Conservation (phyloP, 2,329 filamentous ascomycete genomes). For the Malbranchea cinnamomea region DNA sequence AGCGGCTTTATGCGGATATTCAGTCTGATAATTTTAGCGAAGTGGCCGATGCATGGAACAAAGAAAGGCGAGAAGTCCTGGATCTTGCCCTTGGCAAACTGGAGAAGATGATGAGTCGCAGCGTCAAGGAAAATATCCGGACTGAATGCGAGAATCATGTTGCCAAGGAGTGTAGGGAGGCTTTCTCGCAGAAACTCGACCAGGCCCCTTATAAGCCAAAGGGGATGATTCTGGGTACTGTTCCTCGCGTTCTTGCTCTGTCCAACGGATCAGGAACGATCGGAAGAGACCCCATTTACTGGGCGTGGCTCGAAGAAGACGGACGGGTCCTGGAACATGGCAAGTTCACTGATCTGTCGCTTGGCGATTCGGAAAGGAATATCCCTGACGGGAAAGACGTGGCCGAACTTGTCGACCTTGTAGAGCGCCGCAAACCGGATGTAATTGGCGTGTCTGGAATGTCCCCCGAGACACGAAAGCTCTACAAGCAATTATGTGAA, state of each 20-base stretch:
- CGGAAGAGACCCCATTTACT: conserved; percentile 61
- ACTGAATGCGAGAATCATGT: conserved; percentile 90
- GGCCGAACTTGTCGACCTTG: conserved; percentile 60
- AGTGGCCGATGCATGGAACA: conserved; percentile 87
- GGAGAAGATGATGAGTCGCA: conserved; percentile 70
- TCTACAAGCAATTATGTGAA: conserved; percentile 67
- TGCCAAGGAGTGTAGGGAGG: conserved; percentile 72
- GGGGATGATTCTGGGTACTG: conserved; percentile 76
- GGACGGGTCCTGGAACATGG: conserved; percentile 79
- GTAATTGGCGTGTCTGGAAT: conserved; percentile 82
- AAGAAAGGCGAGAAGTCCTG: conserved; percentile 69
- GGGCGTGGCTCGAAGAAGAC: conserved; percentile 88
- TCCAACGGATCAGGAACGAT: conserved; percentile 74
- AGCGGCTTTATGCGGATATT: conserved; percentile 66
- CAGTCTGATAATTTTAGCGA: conserved; percentile 93
- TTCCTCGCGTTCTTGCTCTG: conserved; percentile 71
- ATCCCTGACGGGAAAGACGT: conserved; percentile 50
- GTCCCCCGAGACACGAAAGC: conserved; percentile 68
- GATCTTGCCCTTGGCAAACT: conserved; percentile 69
- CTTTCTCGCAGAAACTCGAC: conserved; percentile 78
- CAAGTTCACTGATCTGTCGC: conserved; percentile 63
- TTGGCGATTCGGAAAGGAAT: conserved; percentile 50
- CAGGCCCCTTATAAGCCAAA: conserved; percentile 94
- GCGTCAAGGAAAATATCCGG: conserved; percentile 85
- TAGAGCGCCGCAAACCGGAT: conserved; percentile 70